These are phyloP conservation scores for Blakeslea trispora DNA, from an alignment of 371 early-diverging fungal species.

Conservation along the genomic window DNA sequence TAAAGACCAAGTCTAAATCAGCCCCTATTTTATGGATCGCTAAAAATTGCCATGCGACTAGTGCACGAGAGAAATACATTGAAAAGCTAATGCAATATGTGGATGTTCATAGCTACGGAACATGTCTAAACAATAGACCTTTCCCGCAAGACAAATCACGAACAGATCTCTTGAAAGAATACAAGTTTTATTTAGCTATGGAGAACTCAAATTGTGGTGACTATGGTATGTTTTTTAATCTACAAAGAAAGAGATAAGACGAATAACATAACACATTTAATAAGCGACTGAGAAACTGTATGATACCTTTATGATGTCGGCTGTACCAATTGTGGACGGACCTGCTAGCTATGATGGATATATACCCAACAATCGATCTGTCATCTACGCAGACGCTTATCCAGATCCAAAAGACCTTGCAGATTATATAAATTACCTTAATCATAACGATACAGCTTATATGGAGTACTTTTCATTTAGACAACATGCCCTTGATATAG, in stretches of 20 bases:
- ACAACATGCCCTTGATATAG: slow-evolving; percentile 25
- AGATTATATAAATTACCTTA: slow-evolving; percentile 35
- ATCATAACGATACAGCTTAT: slow-evolving; percentile 41
- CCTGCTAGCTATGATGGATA: slow-evolving; percentile 37
- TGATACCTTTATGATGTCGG: slow-evolving; percentile 32
- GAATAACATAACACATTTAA: not conserved
- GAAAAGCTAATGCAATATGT: slow-evolving; percentile 39
- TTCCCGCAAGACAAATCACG: slow-evolving; percentile 40
- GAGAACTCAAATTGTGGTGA: slow-evolving; percentile 49
- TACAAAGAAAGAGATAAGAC: too few relatives aligned
- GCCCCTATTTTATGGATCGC: slow-evolving; percentile 48
- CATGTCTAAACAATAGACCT: slow-evolving; percentile 32
- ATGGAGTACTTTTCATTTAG: slow-evolving; percentile 35
- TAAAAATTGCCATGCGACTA: slow-evolving; percentile 38
- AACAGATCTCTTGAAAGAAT: slow-evolving; percentile 26
- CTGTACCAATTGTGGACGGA: slow-evolving; percentile 37
- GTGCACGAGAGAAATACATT: slow-evolving; percentile 39
- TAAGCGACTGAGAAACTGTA: slow-evolving; percentile 43
- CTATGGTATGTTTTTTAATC: slow-evolving; percentile 29
- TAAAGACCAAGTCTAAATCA: slow-evolving; percentile 27
- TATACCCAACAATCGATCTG: slow-evolving; percentile 33
- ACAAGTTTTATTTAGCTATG: slow-evolving; percentile 46
- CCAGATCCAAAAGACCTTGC: slow-evolving; percentile 46
- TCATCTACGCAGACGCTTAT: slow-evolving; percentile 42
- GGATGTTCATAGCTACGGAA: slow-evolving; percentile 37